These are phyloP conservation scores for Cyberlindnera nakhonratchasimensis DNA, from an alignment of 805 yeast genomes.

Conservation along the genomic window DNA sequence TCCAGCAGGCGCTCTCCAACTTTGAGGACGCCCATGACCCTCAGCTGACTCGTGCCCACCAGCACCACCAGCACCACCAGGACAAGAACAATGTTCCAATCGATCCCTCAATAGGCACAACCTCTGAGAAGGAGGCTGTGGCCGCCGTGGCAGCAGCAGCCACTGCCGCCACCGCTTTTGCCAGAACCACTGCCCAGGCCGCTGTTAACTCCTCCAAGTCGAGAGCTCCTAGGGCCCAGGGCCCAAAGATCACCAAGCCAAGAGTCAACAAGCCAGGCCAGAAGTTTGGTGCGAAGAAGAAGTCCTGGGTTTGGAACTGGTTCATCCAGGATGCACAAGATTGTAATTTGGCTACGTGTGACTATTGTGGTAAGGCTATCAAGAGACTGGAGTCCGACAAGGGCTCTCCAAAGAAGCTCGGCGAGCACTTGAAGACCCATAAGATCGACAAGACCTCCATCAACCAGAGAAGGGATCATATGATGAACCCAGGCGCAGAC, in stretches of 20 bases:
- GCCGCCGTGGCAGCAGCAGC: slow-evolving; percentile 19
- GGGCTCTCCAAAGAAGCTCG: slow-evolving; percentile 57
- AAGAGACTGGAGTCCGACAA: slow-evolving; percentile 48
- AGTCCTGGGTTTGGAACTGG: slow-evolving; percentile 65
- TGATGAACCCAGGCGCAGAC: slow-evolving; percentile 6
- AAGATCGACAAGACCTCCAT: slow-evolving; percentile 40
- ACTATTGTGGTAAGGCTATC: slow-evolving; percentile 48
- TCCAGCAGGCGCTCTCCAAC: slow-evolving; percentile 15
- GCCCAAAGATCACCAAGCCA: slow-evolving; percentile 21
- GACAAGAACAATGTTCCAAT: slow-evolving; percentile 20
- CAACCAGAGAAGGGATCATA: slow-evolving; percentile 36
- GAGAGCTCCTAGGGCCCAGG: slow-evolving; percentile 3
- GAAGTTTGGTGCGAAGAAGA: slow-evolving; percentile 57
- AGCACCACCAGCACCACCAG: slow-evolving; percentile 2
- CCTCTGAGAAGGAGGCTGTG: slow-evolving; percentile 12
- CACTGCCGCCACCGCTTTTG: slow-evolving; percentile 14
- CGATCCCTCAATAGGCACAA: slow-evolving; percentile 26
- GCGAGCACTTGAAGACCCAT: slow-evolving; percentile 55
- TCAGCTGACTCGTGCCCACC: slow-evolving; percentile 2
- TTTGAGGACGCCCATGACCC: slow-evolving; percentile 7
- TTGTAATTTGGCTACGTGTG: slow-evolving; percentile 51
- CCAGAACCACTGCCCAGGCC: slow-evolving; percentile 23
- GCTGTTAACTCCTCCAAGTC: slow-evolving; percentile 21
- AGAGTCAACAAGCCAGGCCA: slow-evolving; percentile 48
- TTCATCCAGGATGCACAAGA: slow-evolving; percentile 48